Percentiles rank a stretch among this genome's conserved stretches.
Evolutionary conservation across 345 rosid genomes (phyloP).

Genomic region (Acer saccharum): DNA sequence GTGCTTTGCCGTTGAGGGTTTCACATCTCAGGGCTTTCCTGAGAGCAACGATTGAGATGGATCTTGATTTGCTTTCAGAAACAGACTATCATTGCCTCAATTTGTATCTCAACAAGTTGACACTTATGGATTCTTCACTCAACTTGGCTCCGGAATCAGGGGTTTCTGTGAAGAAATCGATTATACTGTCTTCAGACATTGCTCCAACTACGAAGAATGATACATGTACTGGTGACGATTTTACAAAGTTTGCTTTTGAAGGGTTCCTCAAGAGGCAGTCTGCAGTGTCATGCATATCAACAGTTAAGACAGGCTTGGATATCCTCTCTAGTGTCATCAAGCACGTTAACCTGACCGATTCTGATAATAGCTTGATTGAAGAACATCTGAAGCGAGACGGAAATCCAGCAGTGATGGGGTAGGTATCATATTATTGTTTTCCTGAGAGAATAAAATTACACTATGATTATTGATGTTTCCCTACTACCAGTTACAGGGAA

Average conservation of each 20-base stretch:
- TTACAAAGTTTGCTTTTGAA: constrained; percentile 34
- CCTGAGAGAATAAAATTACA: background rate
- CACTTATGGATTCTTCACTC: constrained; percentile 22
- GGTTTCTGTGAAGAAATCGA: constrained; percentile 19
- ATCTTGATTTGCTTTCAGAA: constrained; percentile 36
- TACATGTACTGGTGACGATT: constrained; percentile 25
- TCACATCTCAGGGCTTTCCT: constrained; percentile 63
- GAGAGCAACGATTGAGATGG: constrained; percentile 56
- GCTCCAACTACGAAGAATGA: constrained; percentile 13
- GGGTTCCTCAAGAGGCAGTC: constrained; percentile 56
- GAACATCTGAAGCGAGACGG: constrained; percentile 27
- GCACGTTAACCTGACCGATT: constrained; percentile 17
- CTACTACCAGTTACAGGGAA: background rate
- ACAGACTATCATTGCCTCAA: constrained; percentile 26
- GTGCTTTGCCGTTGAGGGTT: constrained; percentile 60
- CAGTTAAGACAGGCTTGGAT: constrained; percentile 45
- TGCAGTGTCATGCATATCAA: constrained; percentile 49
- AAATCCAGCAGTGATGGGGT: constrained; percentile 34
- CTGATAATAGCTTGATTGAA: constrained; percentile 23
- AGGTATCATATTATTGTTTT: constrained; percentile 19
- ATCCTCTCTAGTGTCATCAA: constrained; percentile 42
- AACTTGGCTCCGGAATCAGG: constrained; percentile 12
- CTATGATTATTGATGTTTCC: background rate
- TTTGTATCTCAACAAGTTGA: constrained; percentile 39
- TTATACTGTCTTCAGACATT: constrained; percentile 3